Evolutionary conservation across 179 eudicot genomes (phyloP).

Genomic region (Pouteria campechiana): DNA sequence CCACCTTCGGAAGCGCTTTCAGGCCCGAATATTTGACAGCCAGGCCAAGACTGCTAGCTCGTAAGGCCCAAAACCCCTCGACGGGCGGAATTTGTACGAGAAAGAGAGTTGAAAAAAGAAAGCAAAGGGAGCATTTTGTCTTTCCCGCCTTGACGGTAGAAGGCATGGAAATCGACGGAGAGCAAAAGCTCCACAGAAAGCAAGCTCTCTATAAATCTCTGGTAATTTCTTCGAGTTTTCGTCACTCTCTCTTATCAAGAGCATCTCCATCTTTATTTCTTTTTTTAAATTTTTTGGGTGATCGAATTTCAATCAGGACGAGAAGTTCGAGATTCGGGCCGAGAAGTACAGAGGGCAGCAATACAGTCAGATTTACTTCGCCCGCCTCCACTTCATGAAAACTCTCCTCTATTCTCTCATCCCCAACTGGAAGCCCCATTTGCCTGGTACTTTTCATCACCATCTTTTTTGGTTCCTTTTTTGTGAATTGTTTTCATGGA

Average conservation of each 20-base stretch:
- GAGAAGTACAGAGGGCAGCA: constrained; percentile 86
- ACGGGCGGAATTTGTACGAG: too few species aligned
- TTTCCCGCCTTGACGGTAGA: constrained; percentile 42
- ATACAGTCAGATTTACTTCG: constrained; percentile 89
- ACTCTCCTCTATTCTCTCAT: constrained; percentile 74
- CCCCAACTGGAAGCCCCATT: constrained; percentile 78
- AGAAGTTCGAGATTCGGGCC: constrained; percentile 45
- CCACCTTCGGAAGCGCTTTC: too few species aligned
- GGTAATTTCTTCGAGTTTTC: constrained; percentile 16
- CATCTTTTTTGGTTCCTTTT: neutral
- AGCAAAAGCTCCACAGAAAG: constrained; percentile 34
- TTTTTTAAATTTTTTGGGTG: neutral
- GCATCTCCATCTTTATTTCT: too few species aligned
- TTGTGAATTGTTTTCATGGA: too few species aligned
- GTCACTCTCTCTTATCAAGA: neutral
- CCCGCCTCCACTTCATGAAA: constrained; percentile 65
- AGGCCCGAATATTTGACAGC: too few species aligned
- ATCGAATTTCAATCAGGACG: constrained; percentile 67
- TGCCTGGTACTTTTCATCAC: constrained; percentile 40
- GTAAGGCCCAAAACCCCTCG: too few species aligned
- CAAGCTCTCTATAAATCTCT: constrained; percentile 42
- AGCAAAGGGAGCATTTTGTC: too few species aligned
- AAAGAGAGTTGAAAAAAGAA: too few species aligned
- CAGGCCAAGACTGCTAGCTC: too few species aligned
- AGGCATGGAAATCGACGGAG: constrained; percentile 51